Conservation (phyloP, 2,329 filamentous ascomycete genomes). For the Sarocladiaceae sp. region DNA sequence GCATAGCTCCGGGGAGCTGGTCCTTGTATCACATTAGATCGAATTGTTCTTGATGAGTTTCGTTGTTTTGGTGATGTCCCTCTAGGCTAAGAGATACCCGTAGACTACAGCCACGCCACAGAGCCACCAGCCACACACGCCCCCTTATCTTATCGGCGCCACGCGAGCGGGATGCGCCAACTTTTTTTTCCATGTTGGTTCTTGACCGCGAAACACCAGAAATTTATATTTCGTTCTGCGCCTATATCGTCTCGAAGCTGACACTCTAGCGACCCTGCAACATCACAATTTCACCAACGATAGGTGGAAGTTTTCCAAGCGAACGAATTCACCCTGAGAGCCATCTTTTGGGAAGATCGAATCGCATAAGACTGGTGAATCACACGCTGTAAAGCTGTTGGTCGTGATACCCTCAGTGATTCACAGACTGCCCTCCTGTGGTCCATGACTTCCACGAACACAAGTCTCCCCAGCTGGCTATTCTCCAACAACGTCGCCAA, state of each 20-base stretch:
- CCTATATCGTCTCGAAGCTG: background rate
- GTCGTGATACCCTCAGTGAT: constrained; percentile 1
- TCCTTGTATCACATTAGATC: too few species aligned
- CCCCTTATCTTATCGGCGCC: constrained; percentile 1
- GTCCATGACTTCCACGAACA: constrained; percentile 29
- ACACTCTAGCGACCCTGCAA: background rate
- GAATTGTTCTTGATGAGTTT: too few species aligned
- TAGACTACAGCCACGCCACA: too few species aligned
- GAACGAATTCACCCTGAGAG: too few species aligned
- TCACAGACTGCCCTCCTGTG: constrained; percentile 4
- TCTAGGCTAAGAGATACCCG: too few species aligned
- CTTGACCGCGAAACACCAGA: constrained; percentile 5
- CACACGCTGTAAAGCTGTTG: background rate
- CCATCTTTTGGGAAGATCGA: too few species aligned
- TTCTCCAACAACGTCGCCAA: constrained; percentile 36
- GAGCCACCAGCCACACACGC: background rate
- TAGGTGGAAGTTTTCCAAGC: too few species aligned
- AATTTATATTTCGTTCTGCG: background rate
- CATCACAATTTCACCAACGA: too few species aligned
- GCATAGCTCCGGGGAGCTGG: too few species aligned
- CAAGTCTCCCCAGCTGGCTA: constrained; percentile 35
- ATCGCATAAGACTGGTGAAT: too few species aligned
- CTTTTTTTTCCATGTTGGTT: constrained; percentile 3
- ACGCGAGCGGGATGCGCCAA: background rate
- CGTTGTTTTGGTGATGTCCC: too few species aligned